Conservation (phyloP, 2,329 filamentous ascomycete species). For the Hypoxylon sp. region DNA sequence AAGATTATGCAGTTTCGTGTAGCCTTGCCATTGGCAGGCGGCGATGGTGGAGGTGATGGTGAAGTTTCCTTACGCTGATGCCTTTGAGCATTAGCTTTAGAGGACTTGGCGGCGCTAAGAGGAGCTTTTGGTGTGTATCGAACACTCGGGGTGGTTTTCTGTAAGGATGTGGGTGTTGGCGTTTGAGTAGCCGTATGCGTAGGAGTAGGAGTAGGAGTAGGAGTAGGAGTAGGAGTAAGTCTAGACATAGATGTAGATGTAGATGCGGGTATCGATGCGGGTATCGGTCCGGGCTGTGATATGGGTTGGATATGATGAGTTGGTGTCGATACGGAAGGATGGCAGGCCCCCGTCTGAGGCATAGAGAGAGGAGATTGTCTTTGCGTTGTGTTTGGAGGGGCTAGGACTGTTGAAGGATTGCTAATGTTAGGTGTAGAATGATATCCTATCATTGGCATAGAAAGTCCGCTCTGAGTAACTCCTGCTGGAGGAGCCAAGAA, state of each 20-base stretch:
- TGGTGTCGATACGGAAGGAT: slow-evolving; percentile 32
- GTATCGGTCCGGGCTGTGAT: slow-evolving; percentile 17
- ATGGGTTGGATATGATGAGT: slow-evolving; percentile 25
- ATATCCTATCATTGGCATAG: slow-evolving; percentile 57
- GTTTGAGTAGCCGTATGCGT: slow-evolving; percentile 30
- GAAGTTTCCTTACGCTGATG: slow-evolving; percentile 48
- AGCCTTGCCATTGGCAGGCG: slow-evolving; percentile 64
- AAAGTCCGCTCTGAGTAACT: slow-evolving; percentile 51
- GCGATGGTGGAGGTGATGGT: slow-evolving; percentile 53
- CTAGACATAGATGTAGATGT: slow-evolving; percentile 22
- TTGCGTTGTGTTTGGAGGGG: slow-evolving; percentile 61
- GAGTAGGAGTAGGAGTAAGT: slow-evolving; percentile 26
- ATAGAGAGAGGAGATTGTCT: slow-evolving; percentile 57
- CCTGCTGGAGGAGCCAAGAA: slow-evolving; percentile 54
- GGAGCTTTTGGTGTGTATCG: slow-evolving; percentile 45
- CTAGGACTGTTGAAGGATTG: slow-evolving; percentile 59
- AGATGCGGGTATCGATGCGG: slow-evolving; percentile 28
- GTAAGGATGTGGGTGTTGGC: slow-evolving; percentile 29
- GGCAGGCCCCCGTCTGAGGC: slow-evolving; percentile 50
- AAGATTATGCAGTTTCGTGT: slow-evolving; percentile 72
- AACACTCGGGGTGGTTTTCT: slow-evolving; percentile 20
- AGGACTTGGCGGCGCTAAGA: slow-evolving; percentile 41
- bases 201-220: slow-evolving; percentile 31
- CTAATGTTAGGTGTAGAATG: slow-evolving; percentile 43
- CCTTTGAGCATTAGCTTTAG: slow-evolving; percentile 47